Base-by-base conservation (phyloP, 306 rosid species). In the Malus fusca region DNA sequence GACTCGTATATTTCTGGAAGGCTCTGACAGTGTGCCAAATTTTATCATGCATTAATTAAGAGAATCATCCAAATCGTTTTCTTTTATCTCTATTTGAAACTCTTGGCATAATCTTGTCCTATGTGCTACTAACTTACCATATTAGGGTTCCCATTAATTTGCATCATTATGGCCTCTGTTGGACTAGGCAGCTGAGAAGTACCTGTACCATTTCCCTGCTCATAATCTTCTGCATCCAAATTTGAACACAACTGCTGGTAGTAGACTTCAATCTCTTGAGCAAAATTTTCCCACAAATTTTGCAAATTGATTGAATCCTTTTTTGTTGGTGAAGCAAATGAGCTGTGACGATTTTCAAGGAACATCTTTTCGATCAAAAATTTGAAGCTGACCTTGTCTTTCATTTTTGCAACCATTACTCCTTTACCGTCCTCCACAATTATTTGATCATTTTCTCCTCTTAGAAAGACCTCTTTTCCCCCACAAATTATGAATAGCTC, bases 401-500 rank as follows among this genome's bases (percentile, higher is more conserved):
- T 88, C 62, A 65, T 55, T 76, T 53, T 87, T 3, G 85, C 87
- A 68, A 87, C 87, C 81, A 71, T 81, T 15, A 84, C 83, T 40
- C 92, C 93, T 60, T 84, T 73, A 68, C 84, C 92, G 78, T 90
- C 91, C 70, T 86, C 96, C 88, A 87, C 79, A 74, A 86, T 84
- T 81, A 79, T 86, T 66, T 85, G 87, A 71, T 88, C 92, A 63
- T 80, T 86, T 11, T 72, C 83, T 58, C 81, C 90, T 78, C 75
- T 84, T 1, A 87, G 85, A 66, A 80, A 82, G 18, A 93, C 88
- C 81, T 91, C 93, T 33, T 87, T 89, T n/a, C 97, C 98, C 40
- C 87, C 91, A 78, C 91, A 88, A 68, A 93, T 67, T 55, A 91
- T 82, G 86, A 85, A 93, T 25, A 91, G 56, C 64, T 91, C 93